Percentiles rank a stretch among this genome's conserved stretches.
Evolutionary conservation across 108 stramenopile genomes (phyloP).

Genomic region (Nitzschia inconspicua): DNA sequence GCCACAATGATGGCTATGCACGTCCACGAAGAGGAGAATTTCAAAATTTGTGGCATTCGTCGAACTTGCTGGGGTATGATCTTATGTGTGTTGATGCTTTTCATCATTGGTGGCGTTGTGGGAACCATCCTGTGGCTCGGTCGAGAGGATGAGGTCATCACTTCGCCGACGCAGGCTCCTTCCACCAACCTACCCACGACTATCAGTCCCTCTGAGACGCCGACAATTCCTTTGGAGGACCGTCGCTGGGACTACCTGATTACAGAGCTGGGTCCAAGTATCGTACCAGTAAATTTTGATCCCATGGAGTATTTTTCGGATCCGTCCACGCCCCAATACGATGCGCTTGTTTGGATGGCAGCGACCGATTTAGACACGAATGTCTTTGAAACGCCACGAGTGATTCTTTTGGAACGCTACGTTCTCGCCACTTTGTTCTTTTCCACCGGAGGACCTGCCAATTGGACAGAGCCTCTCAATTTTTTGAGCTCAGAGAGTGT

Average conservation of each 20-base stretch:
- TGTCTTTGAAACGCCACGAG: neutral
- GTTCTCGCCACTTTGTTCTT: neutral
- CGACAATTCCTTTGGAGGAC: neutral
- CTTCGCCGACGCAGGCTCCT: neutral
- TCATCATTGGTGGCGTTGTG: neutral
- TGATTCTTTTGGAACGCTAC: slow-evolving; percentile 6
- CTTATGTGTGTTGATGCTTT: neutral
- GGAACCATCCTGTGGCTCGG: slow-evolving; percentile 1
- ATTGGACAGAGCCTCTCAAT: neutral
- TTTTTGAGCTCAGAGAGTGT: slow-evolving; percentile 2
- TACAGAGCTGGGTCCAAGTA: neutral
- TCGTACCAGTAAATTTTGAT: neutral
- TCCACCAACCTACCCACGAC: neutral
- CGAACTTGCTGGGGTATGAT: slow-evolving; percentile 12
- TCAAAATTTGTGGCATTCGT: slow-evolving; percentile 7
- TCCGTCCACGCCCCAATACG: neutral
- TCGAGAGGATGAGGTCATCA: neutral
- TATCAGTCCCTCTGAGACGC: too few relatives aligned
- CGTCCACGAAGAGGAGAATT: slow-evolving; percentile 5
- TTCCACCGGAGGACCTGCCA: neutral
- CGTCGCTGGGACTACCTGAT: slow-evolving; percentile 3
- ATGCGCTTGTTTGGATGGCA: slow-evolving; percentile 8
- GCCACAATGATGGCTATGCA: too few relatives aligned
- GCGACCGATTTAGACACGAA: neutral
- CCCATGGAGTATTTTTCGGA: neutral